Conservation (phyloP, 1,284 basidiomycete species). For the Kalmanozyma brasiliensis region DNA sequence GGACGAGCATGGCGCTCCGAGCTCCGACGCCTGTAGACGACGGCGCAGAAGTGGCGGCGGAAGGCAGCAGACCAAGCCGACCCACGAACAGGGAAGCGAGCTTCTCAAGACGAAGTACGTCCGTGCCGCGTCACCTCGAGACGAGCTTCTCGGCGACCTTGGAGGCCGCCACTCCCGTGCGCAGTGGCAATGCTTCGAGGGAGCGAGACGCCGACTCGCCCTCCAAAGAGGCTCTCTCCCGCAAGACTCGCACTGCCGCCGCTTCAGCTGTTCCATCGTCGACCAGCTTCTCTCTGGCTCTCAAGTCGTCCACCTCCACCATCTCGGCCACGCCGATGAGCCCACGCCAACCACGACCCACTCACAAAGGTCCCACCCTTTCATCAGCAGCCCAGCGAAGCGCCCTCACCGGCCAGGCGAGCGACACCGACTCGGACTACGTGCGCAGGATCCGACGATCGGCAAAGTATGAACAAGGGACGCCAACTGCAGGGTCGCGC, state of each 20-base stretch:
- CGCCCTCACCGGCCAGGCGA: neutral
- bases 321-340: constrained; percentile 4
- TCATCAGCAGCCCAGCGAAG: constrained; percentile 10
- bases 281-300: constrained; percentile 24
- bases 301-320: constrained; percentile 26
- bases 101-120: constrained; percentile 5
- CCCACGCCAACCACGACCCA: neutral
- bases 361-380: constrained; percentile 11
- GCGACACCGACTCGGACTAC: constrained; percentile 12
- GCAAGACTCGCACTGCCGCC: neutral
- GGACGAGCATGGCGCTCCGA: constrained; percentile 17
- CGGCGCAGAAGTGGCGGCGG: neutral
- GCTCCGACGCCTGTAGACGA: neutral
- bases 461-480: constrained; percentile 24
- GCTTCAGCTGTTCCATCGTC: constrained; percentile 8
- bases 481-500: neutral
- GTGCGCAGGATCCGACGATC: constrained; percentile 14
- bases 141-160: no score
- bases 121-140: constrained; percentile 13
- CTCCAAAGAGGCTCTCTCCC: constrained; percentile 10
- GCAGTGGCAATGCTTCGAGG: no score
- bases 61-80: neutral
- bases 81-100: constrained; percentile 1
- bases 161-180: no score
- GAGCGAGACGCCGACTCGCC: constrained; percentile 8